Evolutionary conservation across 2,329 filamentous ascomycete species (phyloP), one percentile per base, ranked within the genome.

Genomic region (Calonectria henricotiae): DNA sequence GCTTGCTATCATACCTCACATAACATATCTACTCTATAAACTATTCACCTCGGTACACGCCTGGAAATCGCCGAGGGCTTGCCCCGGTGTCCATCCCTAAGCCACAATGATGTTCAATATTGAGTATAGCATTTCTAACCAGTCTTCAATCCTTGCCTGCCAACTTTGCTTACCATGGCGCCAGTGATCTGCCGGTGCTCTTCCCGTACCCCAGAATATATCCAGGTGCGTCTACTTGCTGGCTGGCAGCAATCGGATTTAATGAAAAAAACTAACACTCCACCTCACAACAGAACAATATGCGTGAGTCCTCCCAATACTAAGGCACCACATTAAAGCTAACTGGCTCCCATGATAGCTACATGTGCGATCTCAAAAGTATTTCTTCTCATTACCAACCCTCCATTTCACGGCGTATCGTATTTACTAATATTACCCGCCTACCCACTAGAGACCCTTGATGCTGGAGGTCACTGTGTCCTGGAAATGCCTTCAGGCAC

Each of bases 401-500:
- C 15, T 37, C 58, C n/a, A 47, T 3, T 11, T 20, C 17, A 11
- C 7, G 3, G 15, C 39, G 17, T 20, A 8, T 39, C 35, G 7
- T 15, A 3, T 55, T 27, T 32, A 25, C 69, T 73, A 55, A 73
- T 55, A 54, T 44, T 47, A 39, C 46, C 27, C 17, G 0, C 55
- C 15, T 20, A 8, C 58, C 2, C 7, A 8, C 47, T 51, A 89
- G 87, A 86, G 76, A 98, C 96, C 23, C 92, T 99, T 79, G 96
- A 99, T 87, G 93, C 92, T 23, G 94, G 94, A 63, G 97, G 96
- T 71, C 95, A 99, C 84, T 98, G 95, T 82, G 96, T 99, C 25
- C 85, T 99, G 77, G 96, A 99, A 85, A 99, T 99, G 96, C 96
- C 96, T 83, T 99, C 96, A 70, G 96, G 96, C 49, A 99, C 96